Evolutionary conservation across 441 rosid species (phyloP).

Genomic region (Arabidopsis lyrata): DNA sequence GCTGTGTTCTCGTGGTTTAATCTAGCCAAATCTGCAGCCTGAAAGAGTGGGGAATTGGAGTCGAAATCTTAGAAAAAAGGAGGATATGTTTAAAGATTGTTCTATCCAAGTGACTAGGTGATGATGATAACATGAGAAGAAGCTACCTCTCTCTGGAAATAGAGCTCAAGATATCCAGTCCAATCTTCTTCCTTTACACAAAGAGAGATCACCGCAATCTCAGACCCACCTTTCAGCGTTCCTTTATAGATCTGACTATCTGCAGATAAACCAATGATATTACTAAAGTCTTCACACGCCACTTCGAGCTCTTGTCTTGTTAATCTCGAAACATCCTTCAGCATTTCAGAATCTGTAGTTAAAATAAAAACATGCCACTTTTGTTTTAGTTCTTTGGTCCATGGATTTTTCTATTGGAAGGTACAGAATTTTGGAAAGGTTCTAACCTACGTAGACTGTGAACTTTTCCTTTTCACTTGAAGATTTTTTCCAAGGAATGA

Average conservation of each 20-base stretch:
- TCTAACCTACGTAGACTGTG: constrained; percentile 77
- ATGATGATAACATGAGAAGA: background rate
- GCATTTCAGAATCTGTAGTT: constrained; percentile 80
- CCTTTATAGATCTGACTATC: constrained; percentile 98
- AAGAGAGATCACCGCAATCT: constrained; percentile 95
- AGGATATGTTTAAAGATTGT: constrained; percentile 1
- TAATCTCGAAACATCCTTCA: constrained; percentile 79
- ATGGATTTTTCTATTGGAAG: constrained; percentile 21
- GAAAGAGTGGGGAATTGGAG: constrained; percentile 36
- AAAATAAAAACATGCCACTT: constrained; percentile 13
- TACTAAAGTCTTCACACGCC: constrained; percentile 99
- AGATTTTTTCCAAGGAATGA: constrained; percentile 98
- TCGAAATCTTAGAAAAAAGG: constrained; percentile 28
- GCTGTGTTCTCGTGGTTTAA: constrained; percentile 84
- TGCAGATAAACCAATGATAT: constrained; percentile 91
- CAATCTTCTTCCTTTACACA: constrained; percentile 90
- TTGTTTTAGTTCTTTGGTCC: constrained; percentile 12
- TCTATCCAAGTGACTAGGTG: constrained; percentile 20
- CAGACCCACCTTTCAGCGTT: constrained; percentile 88
- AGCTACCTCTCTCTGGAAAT: constrained; percentile 91
- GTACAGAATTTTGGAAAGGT: constrained; percentile 30
- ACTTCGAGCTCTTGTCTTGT: constrained; percentile 96
- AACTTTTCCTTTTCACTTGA: constrained; percentile 75
- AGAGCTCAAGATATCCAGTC: constrained; percentile 95
- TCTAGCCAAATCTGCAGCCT: constrained; percentile 98